phyloP scores from a whole-genome alignment of 2,329 filamentous ascomycete species.

The Fusarium haematococcum region DNA sequence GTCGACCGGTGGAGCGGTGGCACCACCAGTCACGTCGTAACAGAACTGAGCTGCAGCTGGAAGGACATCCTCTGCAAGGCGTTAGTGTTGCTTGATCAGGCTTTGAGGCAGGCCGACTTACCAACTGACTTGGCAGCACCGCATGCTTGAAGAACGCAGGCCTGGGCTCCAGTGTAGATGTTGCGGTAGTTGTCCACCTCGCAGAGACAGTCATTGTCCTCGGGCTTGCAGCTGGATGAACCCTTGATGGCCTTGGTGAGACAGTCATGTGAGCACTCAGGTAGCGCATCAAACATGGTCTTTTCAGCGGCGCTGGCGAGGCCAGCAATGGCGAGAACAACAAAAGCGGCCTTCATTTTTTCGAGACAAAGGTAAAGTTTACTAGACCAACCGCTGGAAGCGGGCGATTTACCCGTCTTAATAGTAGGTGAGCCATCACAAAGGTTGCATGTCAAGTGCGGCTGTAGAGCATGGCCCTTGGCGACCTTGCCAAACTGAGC shows the following conservation, averaged over 20 bases:
- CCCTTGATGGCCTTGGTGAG: constrained; percentile 32
- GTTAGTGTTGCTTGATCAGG: neutral
- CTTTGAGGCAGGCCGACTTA: constrained; percentile 6
- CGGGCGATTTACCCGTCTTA: neutral
- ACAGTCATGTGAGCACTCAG: constrained; percentile 37
- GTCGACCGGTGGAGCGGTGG: constrained; percentile 19
- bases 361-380: neutral
- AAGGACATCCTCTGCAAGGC: constrained; percentile 35
- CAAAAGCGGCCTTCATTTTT: constrained; percentile 33
- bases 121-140: constrained; percentile 50
- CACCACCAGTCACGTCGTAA: constrained; percentile 19
- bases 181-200: constrained; percentile 49
- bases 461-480: neutral
- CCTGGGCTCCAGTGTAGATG: constrained; percentile 53
- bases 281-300: constrained; percentile 35
- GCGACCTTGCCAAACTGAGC: neutral
- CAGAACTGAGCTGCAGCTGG: constrained; percentile 39
- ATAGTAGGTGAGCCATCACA: neutral
- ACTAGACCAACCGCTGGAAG: neutral
- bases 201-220: constrained; percentile 40
- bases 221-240: constrained; percentile 32
- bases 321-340: constrained; percentile 23
- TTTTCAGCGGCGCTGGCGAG: constrained; percentile 19
- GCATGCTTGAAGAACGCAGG: constrained; percentile 55
- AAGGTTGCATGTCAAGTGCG: neutral